Base-by-base conservation (phyloP, 2,329 filamentous ascomycete species). In the Colletotrichum sublineola region DNA sequence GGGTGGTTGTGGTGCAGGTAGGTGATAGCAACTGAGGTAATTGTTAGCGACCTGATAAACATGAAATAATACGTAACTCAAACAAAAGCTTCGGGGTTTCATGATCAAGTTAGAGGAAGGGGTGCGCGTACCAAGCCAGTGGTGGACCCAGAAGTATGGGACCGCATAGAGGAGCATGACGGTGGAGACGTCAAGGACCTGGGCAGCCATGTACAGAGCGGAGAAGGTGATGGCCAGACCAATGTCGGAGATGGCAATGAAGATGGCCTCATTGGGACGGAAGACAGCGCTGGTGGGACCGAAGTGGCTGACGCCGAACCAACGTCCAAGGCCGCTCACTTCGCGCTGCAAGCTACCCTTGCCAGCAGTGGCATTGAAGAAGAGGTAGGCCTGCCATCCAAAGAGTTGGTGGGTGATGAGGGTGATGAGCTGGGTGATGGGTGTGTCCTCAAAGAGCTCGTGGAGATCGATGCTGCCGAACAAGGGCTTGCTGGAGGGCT, bases 1-100 rank as follows among this genome's bases (percentile, higher is more conserved):
- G 82, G 82, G 78, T 93, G 89, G 67, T 90, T 92, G 85, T 94
- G 92, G 81, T 94, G 92, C 29, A 94, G 90, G 81, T 92, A 94
- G 60, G 92, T 94, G 78, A 94, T 93, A 74, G 91, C 91, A 29
- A 94, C 91, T 90, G 31, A 52, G 46, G 24, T 12, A 50, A 42
- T n/a, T 29, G 44, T 71, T 38, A 53, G 36, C 48, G 40, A 42
- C 33, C 42, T 46, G 4, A 36, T 42, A 42, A 29, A 15, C 15
- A 42, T 20, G 14, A n/a, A 20, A 44, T 29, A 15, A 46, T 36
- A 18, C 14, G 42, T 60, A 69, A 61, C 60, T 58, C 38, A 24
- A 62, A 56, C 2, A 14, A 18, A 15, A 14, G 31, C 36, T 63
- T 53, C 65, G 63, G 53, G n/a, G 33, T 11, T n/a, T 20, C 3